Percentiles rank a stretch among this genome's conserved stretches.
These are phyloP conservation scores for Trichoderma reesei DNA, from an alignment of 495 filamentous ascomycete species.

Conservation along the genomic window DNA sequence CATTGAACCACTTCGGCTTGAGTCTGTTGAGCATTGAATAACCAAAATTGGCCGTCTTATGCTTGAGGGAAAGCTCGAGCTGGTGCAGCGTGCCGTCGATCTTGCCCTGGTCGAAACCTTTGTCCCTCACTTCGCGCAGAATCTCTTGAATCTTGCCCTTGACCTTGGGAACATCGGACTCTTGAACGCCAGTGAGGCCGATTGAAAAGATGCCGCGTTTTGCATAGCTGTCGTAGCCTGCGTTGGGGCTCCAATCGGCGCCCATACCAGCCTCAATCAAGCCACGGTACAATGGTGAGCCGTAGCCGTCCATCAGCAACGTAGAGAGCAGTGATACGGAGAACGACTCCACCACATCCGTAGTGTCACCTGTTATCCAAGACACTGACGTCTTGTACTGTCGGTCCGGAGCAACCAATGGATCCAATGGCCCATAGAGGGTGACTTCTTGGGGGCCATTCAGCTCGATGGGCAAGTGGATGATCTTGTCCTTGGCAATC, in stretches of 20 bases:
- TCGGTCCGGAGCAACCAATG: constrained; percentile 70
- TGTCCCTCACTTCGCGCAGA: constrained; percentile 51
- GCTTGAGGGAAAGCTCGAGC: constrained; percentile 78
- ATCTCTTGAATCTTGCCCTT: constrained; percentile 61
- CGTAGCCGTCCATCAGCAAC: constrained; percentile 83
- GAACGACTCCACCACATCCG: constrained; percentile 77
- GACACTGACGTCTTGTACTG: constrained; percentile 90
- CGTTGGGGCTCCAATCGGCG: constrained; percentile 87
- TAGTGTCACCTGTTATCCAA: constrained; percentile 78
- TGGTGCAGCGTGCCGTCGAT: constrained; percentile 91
- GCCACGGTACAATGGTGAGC: constrained; percentile 84
- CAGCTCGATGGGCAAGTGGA: constrained; percentile 69
- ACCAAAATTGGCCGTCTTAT: constrained; percentile 91
- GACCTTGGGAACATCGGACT: constrained; percentile 66
- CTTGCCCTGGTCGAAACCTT: constrained; percentile 79
- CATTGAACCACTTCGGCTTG: constrained; percentile 89
- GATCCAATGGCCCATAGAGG: constrained; percentile 78
- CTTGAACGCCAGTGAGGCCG: constrained; percentile 74
- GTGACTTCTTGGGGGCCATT: constrained; percentile 56
- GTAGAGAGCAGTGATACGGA: constrained; percentile 71
- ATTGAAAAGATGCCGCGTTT: constrained; percentile 78
- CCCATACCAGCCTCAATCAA: constrained; percentile 86
- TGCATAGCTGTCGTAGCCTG: constrained; percentile 72
- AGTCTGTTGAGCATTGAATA: constrained; percentile 81
- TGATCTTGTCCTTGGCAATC: constrained; percentile 56